Evolutionary conservation across 345 rosid species (phyloP).

Genomic region (Passiflora organensis): DNA sequence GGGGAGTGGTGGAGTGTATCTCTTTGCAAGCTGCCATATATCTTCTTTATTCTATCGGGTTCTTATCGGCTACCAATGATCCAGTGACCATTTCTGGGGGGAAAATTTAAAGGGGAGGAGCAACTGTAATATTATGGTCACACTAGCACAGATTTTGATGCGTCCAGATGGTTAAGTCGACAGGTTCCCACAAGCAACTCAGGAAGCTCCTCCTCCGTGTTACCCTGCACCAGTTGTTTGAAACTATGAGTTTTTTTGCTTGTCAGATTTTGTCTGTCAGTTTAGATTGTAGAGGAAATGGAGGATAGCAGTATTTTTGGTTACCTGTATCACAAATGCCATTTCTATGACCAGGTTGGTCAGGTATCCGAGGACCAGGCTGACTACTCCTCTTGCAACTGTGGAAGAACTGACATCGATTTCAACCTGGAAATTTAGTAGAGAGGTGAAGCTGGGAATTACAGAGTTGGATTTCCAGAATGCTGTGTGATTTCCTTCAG

Average conservation of each 20-base stretch:
- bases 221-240: conserved; percentile 45
- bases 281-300: background rate
- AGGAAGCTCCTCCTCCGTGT: conserved; percentile 83
- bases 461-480: too few species aligned
- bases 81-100: too few species aligned
- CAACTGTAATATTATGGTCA: conserved; percentile 19
- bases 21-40: too few species aligned
- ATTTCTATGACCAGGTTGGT: conserved; percentile 79
- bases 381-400: conserved; percentile 78
- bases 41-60: too few species aligned
- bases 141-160: conserved; percentile 43
- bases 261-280: background rate
- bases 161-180: conserved; percentile 65
- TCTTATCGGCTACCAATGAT: too few species aligned
- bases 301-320: background rate
- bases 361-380: conserved; percentile 77
- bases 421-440: conserved; percentile 40
- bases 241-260: background rate
- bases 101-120: background rate
- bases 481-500: too few species aligned
- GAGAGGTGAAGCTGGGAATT: too few species aligned
- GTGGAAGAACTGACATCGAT: conserved; percentile 90
- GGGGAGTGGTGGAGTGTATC: too few species aligned
- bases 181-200: conserved; percentile 81
- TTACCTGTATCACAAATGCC: conserved; percentile 91